These are phyloP conservation scores for Exserohilum turcica DNA, from an alignment of 2,329 filamentous ascomycete genomes.

Conservation along the genomic window DNA sequence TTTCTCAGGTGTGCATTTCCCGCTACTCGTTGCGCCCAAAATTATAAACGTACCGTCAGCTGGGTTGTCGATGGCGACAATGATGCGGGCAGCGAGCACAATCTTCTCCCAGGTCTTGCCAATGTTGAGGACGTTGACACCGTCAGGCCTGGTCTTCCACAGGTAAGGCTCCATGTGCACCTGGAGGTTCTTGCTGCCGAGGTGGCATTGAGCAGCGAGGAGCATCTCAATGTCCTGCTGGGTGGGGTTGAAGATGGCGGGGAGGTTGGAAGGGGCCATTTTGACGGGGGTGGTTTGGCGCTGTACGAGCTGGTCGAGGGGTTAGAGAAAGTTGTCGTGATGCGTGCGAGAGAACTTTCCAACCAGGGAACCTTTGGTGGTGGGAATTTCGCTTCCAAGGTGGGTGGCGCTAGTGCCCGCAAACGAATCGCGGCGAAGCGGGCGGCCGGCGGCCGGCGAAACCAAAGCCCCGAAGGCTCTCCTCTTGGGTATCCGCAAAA, in stretches of 20 bases:
- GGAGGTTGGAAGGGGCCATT: slow-evolving; percentile 95
- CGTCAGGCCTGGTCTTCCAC: slow-evolving; percentile 98
- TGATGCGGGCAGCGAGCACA: slow-evolving; percentile 97
- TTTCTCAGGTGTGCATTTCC: slow-evolving; percentile 10
- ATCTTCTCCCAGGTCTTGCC: slow-evolving; percentile 99
- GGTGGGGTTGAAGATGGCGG: slow-evolving; percentile 94
- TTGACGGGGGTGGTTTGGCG: slow-evolving; percentile 61
- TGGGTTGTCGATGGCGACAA: slow-evolving; percentile 98
- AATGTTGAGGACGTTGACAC: slow-evolving; percentile 99
- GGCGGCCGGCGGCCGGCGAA: slow-evolving; percentile 14
- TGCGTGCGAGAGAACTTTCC: slow-evolving; percentile 30
- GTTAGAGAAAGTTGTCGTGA: slow-evolving; percentile 29
- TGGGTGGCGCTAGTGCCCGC: slow-evolving; percentile 20
- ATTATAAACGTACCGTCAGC: slow-evolving; percentile 86
- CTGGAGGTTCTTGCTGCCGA: slow-evolving; percentile 99
- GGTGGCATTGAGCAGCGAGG: slow-evolving; percentile 92
- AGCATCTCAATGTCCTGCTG: slow-evolving; percentile 99
- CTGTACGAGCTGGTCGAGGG: slow-evolving; percentile 32
- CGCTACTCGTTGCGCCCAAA: slow-evolving; percentile 7
- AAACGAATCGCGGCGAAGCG: slow-evolving; percentile 8
- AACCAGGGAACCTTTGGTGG: slow-evolving; percentile 17
- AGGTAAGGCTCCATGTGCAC: slow-evolving; percentile 99
- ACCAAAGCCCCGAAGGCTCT: slow-evolving; percentile 4
- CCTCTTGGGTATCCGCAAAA: slow-evolving; percentile 23
- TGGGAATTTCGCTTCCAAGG: slow-evolving; percentile 20